phyloP scores from a whole-genome alignment of 768 basidiomycete species.

The Albatrellus ellisii region DNA sequence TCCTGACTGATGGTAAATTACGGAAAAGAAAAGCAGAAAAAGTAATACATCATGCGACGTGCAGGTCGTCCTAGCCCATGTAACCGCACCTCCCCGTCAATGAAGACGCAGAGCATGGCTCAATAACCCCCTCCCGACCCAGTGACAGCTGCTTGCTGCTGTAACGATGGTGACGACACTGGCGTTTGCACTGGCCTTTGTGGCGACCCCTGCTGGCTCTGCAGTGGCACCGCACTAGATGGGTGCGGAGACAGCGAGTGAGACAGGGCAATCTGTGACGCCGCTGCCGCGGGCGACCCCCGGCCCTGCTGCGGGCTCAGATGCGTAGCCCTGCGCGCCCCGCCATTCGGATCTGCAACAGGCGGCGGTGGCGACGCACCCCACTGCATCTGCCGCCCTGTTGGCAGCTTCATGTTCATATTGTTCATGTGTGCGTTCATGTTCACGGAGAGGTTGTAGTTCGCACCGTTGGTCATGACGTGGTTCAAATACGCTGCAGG shows the following conservation, averaged over 20 bases:
- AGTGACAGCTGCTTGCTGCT: conserved; percentile 21
- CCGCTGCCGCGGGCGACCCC: conserved; percentile 13
- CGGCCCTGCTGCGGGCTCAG: conserved; percentile 11
- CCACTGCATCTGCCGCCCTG: conserved; percentile 29
- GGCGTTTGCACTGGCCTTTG: conserved; percentile 19
- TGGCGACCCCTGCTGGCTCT: conserved; percentile 19
- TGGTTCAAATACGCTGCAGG: conserved; percentile 27
- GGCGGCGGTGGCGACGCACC: conserved; percentile 14
- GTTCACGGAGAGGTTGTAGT: conserved; percentile 25
- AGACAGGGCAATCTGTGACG: conserved; percentile 18
- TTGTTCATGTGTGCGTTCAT: conserved; percentile 26
- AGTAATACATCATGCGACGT: too few relatives aligned
- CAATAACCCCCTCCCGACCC: too few relatives aligned
- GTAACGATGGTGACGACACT: conserved; percentile 19
- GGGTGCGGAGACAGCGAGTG: conserved; percentile 19
- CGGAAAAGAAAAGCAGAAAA: too few relatives aligned
- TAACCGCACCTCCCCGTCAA: too few relatives aligned
- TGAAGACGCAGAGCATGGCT: too few relatives aligned
- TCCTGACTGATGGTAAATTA: too few relatives aligned
- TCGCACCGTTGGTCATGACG: conserved; percentile 22
- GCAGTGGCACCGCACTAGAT: conserved; percentile 18
- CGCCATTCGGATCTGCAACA: not conserved
- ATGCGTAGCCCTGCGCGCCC: conserved; percentile 5
- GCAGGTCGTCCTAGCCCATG: too few relatives aligned
- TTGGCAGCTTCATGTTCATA: conserved; percentile 29